Evolutionary conservation across 768 basidiomycete genomes (phyloP).

Genomic region (Psilocybe azurescens): DNA sequence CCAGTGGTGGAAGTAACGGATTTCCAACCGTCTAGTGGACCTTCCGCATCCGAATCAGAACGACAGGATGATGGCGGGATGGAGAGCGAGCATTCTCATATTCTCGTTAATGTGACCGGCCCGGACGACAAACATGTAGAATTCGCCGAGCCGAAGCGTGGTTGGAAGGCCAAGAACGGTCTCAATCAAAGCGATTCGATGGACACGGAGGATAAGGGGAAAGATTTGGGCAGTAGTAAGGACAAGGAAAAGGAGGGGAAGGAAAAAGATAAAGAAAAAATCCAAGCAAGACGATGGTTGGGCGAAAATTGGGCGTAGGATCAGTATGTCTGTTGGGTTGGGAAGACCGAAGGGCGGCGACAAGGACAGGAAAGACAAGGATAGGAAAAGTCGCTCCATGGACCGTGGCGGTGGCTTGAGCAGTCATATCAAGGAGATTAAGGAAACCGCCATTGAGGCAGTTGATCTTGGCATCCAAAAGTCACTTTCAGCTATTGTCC

Average conservation of each 20-base stretch:
- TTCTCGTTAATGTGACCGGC: conserved; percentile 33
- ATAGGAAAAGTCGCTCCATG: conserved; percentile 39
- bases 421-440: conserved; percentile 11
- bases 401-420: conserved; percentile 27
- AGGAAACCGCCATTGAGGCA: conserved; percentile 20
- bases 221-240: conserved; percentile 23
- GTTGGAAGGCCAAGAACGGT: conserved; percentile 15
- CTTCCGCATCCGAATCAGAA: not conserved
- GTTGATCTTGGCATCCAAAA: conserved; percentile 21
- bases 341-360: conserved; percentile 31
- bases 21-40: conserved; percentile 7
- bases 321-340: conserved; percentile 64
- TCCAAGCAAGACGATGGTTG: conserved; percentile 37
- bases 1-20: conserved; percentile 9
- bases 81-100: conserved; percentile 33
- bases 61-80: conserved; percentile 22
- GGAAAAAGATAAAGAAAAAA: conserved; percentile 27
- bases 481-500: conserved; percentile 16
- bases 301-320: conserved; percentile 68
- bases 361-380: conserved; percentile 37
- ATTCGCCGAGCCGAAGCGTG: conserved; percentile 30
- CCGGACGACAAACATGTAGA: conserved; percentile 42
- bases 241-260: conserved; percentile 34
- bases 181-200: not conserved
- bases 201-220: conserved; percentile 16